These are phyloP conservation scores for Phycomyces blakesleeanus DNA, from an alignment of 192 early-diverging fungal genomes.

Conservation along the genomic window DNA sequence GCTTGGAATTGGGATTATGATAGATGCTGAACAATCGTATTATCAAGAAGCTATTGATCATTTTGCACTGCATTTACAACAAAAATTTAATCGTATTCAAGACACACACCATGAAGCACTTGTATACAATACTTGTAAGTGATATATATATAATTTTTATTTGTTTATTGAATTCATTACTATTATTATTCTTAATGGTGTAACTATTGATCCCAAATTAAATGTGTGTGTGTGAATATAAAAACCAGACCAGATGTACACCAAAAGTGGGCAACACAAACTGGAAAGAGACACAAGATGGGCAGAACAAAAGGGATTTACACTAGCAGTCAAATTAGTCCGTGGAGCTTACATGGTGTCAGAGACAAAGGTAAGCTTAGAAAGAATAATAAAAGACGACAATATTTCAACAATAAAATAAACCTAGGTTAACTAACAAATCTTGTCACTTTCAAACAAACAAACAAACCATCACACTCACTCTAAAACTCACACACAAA, in stretches of 20 bases:
- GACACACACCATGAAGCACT: slow-evolving; percentile 39
- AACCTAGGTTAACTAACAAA: too few relatives aligned
- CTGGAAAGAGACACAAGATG: slow-evolving; percentile 64
- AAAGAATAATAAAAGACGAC: too few relatives aligned
- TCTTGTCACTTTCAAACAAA: too few relatives aligned
- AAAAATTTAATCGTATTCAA: slow-evolving; percentile 64
- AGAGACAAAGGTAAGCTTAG: slow-evolving; percentile 34
- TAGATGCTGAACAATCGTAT: slow-evolving; percentile 94
- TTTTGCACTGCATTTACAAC: slow-evolving; percentile 65
- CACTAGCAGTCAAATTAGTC: slow-evolving; percentile 78
- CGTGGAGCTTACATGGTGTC: slow-evolving; percentile 52
- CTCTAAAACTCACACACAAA: too few relatives aligned
- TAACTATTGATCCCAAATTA: too few relatives aligned
- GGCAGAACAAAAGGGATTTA: slow-evolving; percentile 66
- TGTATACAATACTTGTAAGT: slow-evolving; percentile 84
- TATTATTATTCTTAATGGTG: too few relatives aligned
- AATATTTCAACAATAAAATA: too few relatives aligned
- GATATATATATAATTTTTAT: slow-evolving; percentile 4
- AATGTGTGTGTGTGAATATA: too few relatives aligned
- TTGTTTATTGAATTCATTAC: too few relatives aligned
- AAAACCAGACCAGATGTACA: slow-evolving; percentile 82
- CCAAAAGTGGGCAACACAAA: slow-evolving; percentile 58
- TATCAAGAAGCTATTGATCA: slow-evolving; percentile 92
- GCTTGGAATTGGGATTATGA: slow-evolving; percentile 68
- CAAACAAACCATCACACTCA: too few relatives aligned